Conservation (phyloP, 345 rosid species). For the Salix dunnii region DNA sequence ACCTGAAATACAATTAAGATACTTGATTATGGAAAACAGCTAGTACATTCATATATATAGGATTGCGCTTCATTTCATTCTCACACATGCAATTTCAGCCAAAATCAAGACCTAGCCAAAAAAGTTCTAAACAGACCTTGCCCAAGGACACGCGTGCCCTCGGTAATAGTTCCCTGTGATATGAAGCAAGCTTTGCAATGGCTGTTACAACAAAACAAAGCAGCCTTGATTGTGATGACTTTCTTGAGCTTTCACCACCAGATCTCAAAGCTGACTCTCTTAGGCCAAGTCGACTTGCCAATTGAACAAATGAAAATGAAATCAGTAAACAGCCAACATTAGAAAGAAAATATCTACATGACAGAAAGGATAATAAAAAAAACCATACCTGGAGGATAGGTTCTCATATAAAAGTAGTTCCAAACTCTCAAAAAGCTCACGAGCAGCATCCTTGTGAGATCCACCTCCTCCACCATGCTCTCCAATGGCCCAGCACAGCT, state of each 20-base stretch:
- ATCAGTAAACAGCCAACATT: slow-evolving; percentile 3
- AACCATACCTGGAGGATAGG: slow-evolving; percentile 69
- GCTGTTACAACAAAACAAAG: slow-evolving; percentile 93
- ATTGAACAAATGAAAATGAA: slow-evolving; percentile 11
- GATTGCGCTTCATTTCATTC: background rate
- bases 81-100: background rate
- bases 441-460: slow-evolving; percentile 84
- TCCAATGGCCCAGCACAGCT: slow-evolving; percentile 97
- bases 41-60: background rate
- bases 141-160: slow-evolving; percentile 97
- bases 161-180: slow-evolving; percentile 74
- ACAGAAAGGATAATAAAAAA: background rate
- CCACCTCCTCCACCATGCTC: slow-evolving; percentile 94
- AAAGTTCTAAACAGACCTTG: slow-evolving; percentile 51
- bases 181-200: slow-evolving; percentile 85
- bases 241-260: slow-evolving; percentile 36
- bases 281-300: slow-evolving; percentile 68
- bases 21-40: background rate
- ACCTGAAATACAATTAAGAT: slow-evolving; percentile 40
- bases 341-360: slow-evolving; percentile 3
- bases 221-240: slow-evolving; percentile 77
- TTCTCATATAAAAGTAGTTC: slow-evolving; percentile 92
- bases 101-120: background rate
- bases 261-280: slow-evolving; percentile 50
- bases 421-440: slow-evolving; percentile 92